A percentile compares a stretch with the other conserved stretches of the same genome.
Conservation (phyloP, 805 yeast species). For the Candida pseudofarinosa region DNA sequence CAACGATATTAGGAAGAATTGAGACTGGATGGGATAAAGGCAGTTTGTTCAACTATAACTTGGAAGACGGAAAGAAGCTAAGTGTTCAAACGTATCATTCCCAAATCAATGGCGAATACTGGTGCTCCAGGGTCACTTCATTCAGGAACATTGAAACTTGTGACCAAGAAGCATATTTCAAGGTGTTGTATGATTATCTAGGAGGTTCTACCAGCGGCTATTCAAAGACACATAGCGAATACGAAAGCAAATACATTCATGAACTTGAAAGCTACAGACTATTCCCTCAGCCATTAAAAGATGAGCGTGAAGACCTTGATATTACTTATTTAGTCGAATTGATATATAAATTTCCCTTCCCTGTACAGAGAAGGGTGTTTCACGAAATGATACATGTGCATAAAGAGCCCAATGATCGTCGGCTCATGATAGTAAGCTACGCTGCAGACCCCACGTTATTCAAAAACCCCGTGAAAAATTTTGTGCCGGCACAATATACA, state of each 20-base stretch:
- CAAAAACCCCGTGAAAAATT: slow-evolving; percentile 9
- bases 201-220: slow-evolving; percentile 11
- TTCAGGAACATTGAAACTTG: slow-evolving; percentile 5
- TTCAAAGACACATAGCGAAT: slow-evolving; percentile 28
- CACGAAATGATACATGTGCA: slow-evolving; percentile 31
- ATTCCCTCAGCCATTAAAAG: slow-evolving; percentile 12
- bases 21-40: slow-evolving; percentile 6
- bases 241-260: slow-evolving; percentile 33
- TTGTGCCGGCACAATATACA: slow-evolving; percentile 26
- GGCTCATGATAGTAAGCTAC: slow-evolving; percentile 29
- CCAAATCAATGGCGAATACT: slow-evolving; percentile 6
- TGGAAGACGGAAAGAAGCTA: slow-evolving; percentile 1
- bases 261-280: slow-evolving; percentile 25
- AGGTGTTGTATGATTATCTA: slow-evolving; percentile 10
- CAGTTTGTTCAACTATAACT: slow-evolving; percentile 1
- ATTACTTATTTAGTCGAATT: slow-evolving; percentile 28
- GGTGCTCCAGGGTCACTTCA: slow-evolving; percentile 14
- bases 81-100: slow-evolving; percentile 5
- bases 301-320: slow-evolving; percentile 10
- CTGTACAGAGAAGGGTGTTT: slow-evolving; percentile 32
- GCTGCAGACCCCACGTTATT: slow-evolving; percentile 28
- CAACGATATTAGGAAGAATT: slow-evolving; percentile 3
- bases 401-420: slow-evolving; percentile 7
- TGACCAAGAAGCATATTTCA: slow-evolving; percentile 3
- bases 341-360: slow-evolving; percentile 33